A percentile compares a stretch with the other conserved stretches of the same genome.
These are phyloP conservation scores for Lyophyllum semitale DNA, from an alignment of 768 basidiomycete species.

Conservation along the genomic window DNA sequence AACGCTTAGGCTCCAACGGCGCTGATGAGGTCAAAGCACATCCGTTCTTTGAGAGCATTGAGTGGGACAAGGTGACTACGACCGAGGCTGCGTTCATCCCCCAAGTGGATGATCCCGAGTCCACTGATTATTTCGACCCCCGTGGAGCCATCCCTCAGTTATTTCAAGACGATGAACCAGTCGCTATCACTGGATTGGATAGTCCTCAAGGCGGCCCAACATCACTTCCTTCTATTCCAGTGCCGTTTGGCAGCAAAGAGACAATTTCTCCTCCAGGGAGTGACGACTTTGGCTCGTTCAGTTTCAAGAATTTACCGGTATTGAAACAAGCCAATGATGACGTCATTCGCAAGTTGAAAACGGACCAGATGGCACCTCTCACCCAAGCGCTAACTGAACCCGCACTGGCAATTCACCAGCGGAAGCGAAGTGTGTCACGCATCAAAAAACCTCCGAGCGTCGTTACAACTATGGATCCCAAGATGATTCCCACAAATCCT, in stretches of 20 bases:
- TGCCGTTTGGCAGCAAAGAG: conserved; percentile 39
- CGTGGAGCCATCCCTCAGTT: conserved; percentile 89
- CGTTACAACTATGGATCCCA: conserved; percentile 68
- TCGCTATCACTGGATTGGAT: conserved; percentile 57
- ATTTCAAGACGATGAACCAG: conserved; percentile 87
- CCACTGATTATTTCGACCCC: conserved; percentile 99
- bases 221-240: conserved; percentile 44
- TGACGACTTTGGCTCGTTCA: conserved; percentile 97
- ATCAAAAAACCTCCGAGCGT: conserved; percentile 83
- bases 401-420: conserved; percentile 46
- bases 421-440: conserved; percentile 81
- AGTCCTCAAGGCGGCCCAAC: conserved; percentile 43
- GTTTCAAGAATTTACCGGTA: conserved; percentile 95
- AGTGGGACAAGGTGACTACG: conserved; percentile 90
- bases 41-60: conserved; percentile 85
- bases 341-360: conserved; percentile 92
- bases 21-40: conserved; percentile 93
- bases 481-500: conserved; percentile 67
- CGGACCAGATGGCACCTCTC: conserved; percentile 83
- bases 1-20: conserved; percentile 83
- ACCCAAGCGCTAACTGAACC: conserved; percentile 71
- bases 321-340: conserved; percentile 99
- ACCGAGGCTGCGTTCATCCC: conserved; percentile 95
- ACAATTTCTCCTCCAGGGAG: conserved; percentile 55
- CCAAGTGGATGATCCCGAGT: conserved; percentile 92